Conservation (phyloP, 768 basidiomycete genomes). For the Coprinopsis cinerea region DNA sequence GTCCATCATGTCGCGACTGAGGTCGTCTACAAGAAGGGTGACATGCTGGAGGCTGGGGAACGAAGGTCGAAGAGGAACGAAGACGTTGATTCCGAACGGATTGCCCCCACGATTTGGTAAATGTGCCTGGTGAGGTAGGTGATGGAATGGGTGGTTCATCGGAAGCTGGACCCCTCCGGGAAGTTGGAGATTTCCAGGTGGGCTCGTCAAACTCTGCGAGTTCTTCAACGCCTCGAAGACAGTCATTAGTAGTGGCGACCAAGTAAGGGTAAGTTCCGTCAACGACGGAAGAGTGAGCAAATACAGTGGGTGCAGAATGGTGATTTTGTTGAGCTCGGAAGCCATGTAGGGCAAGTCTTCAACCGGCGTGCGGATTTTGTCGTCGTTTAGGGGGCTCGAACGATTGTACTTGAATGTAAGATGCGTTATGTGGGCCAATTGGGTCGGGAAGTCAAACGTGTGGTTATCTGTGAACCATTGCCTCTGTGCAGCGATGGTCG, state of each 20-base stretch:
- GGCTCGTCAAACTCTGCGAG: too few relatives aligned
- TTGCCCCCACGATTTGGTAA: not conserved
- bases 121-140: not conserved
- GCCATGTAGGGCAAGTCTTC: constrained; percentile 6
- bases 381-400: constrained; percentile 7
- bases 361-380: not conserved
- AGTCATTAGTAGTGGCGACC: constrained; percentile 9
- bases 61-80: not conserved
- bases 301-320: constrained; percentile 14
- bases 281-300: constrained; percentile 12
- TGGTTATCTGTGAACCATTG: constrained; percentile 10
- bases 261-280: constrained; percentile 13
- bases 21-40: constrained; percentile 10
- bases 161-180: not conserved
- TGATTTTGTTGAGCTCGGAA: constrained; percentile 3
- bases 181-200: not conserved
- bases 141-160: too few relatives aligned
- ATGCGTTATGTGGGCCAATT: constrained; percentile 10
- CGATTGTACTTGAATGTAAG: constrained; percentile 14
- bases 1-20: constrained; percentile 23
- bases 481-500: not conserved
- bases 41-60: not conserved
- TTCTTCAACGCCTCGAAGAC: constrained; percentile 4
- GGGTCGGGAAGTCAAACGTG: constrained; percentile 3
- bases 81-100: not conserved